Evolutionary conservation across 78 protist species (phyloP).

Genomic region (Planoprotostelium fungivorum): DNA sequence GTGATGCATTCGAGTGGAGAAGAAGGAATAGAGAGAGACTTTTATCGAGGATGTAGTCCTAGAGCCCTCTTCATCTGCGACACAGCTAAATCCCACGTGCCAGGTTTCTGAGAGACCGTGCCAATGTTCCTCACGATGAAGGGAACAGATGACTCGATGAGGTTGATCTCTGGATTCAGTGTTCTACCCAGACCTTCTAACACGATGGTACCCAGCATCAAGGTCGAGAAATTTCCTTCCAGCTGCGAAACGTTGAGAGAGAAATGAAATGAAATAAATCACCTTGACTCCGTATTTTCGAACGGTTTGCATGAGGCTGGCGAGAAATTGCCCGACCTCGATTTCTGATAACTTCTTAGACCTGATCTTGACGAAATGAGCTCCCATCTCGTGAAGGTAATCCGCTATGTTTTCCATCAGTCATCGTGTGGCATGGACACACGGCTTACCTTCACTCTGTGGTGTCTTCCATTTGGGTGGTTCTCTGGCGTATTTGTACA

Average conservation of each 20-base stretch:
- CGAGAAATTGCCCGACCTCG: slow-evolving; percentile 52
- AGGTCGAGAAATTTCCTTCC: slow-evolving; percentile 54
- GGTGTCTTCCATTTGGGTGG: slow-evolving; percentile 37
- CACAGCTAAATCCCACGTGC: neutral
- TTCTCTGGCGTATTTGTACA: slow-evolving; percentile 52
- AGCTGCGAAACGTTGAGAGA: neutral
- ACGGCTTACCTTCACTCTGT: slow-evolving; percentile 13
- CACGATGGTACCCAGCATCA: slow-evolving; percentile 54
- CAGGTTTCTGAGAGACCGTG: neutral
- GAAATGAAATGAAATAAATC: neutral
- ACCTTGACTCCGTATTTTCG: slow-evolving; percentile 44
- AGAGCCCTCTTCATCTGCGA: neutral
- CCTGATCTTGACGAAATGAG: slow-evolving; percentile 25
- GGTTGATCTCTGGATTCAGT: slow-evolving; percentile 47
- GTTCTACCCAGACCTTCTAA: slow-evolving; percentile 64
- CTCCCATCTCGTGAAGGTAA: slow-evolving; percentile 39
- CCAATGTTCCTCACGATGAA: slow-evolving; percentile 9
- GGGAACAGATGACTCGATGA: slow-evolving; percentile 49
- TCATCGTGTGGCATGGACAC: neutral
- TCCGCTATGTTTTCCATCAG: neutral
- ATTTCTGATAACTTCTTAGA: slow-evolving; percentile 21
- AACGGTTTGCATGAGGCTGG: slow-evolving; percentile 16
- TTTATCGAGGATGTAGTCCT: too few relatives aligned
- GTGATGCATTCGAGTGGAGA: too few relatives aligned
- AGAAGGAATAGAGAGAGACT: too few relatives aligned